Percentiles rank a stretch among this genome's conserved stretches.
These are phyloP conservation scores for Lepiota brunneoincarnata DNA, from an alignment of 768 basidiomycete genomes.

Conservation along the genomic window DNA sequence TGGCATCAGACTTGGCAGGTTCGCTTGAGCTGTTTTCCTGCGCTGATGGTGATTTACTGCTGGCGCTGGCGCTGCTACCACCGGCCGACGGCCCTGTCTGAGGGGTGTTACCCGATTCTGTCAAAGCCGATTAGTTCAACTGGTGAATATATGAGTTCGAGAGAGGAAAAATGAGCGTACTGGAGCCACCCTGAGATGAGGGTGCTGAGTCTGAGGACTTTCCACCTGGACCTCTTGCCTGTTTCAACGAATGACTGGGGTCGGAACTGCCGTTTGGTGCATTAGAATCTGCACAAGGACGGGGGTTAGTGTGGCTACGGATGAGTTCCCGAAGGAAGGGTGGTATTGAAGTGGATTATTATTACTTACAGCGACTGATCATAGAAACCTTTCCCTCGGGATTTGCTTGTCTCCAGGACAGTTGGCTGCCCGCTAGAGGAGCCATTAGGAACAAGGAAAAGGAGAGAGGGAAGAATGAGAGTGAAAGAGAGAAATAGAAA, in stretches of 20 bases:
- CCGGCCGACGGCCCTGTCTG: neutral
- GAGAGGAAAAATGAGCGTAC: neutral
- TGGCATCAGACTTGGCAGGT: neutral
- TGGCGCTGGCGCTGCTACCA: neutral
- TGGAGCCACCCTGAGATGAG: neutral
- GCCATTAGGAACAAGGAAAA: slow-evolving; percentile 3
- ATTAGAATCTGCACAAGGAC: neutral
- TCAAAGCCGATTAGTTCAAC: neutral
- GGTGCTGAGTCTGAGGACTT: neutral
- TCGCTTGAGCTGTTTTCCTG: neutral
- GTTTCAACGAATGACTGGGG: slow-evolving; percentile 8
- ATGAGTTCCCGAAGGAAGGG: neutral
- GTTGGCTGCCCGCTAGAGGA: neutral
- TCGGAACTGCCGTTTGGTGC: neutral
- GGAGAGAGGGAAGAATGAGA: neutral
- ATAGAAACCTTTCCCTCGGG: neutral
- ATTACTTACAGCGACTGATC: neutral
- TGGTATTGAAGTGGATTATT: neutral
- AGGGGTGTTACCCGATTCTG: neutral
- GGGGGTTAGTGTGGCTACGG: neutral
- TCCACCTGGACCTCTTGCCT: neutral
- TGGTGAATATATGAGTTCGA: neutral
- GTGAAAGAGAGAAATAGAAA: neutral
- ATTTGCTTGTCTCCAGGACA: slow-evolving; percentile 11
- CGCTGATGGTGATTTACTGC: neutral